phyloP scores from a whole-genome alignment of 768 basidiomycete genomes.

The Multifurca ochricompacta region DNA sequence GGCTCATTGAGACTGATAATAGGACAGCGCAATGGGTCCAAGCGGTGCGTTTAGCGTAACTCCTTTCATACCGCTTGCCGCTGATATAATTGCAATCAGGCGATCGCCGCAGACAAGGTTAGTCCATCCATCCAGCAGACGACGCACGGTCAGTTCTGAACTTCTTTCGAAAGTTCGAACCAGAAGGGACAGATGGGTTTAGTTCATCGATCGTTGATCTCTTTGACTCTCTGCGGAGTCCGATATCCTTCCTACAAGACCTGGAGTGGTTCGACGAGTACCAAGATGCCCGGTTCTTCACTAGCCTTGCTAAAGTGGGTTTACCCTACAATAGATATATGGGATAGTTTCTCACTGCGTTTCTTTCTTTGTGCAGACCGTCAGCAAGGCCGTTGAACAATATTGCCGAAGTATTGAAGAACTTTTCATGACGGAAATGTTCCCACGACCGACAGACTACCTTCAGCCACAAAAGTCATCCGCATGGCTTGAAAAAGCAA shows the following conservation, averaged over 20 bases:
- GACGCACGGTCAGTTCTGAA: neutral
- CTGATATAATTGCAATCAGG: slow-evolving; percentile 34
- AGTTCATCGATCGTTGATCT: slow-evolving; percentile 97
- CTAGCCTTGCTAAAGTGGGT: slow-evolving; percentile 74
- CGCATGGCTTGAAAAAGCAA: slow-evolving; percentile 82
- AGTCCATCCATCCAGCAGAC: neutral
- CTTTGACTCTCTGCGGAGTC: slow-evolving; percentile 88
- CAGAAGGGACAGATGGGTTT: slow-evolving; percentile 72
- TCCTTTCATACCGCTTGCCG: neutral
- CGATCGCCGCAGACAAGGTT: slow-evolving; percentile 79
- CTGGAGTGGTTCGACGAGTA: slow-evolving; percentile 90
- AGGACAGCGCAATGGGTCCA: slow-evolving; percentile 95
- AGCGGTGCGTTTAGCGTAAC: slow-evolving; percentile 48
- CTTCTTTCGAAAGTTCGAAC: slow-evolving; percentile 49
- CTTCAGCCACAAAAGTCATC: slow-evolving; percentile 80
- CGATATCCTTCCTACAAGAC: slow-evolving; percentile 80
- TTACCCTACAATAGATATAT: neutral
- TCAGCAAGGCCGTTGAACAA: slow-evolving; percentile 86
- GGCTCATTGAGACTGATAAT: slow-evolving; percentile 80
- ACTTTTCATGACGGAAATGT: slow-evolving; percentile 94
- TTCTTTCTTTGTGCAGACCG: slow-evolving; percentile 44
- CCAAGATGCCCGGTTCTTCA: slow-evolving; percentile 85
- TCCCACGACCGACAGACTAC: slow-evolving; percentile 71
- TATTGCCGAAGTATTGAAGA: slow-evolving; percentile 85
- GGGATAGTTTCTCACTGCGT: neutral